Conservation (phyloP, 108 stramenopile species). For the Pelagomonas calceolata region DNA sequence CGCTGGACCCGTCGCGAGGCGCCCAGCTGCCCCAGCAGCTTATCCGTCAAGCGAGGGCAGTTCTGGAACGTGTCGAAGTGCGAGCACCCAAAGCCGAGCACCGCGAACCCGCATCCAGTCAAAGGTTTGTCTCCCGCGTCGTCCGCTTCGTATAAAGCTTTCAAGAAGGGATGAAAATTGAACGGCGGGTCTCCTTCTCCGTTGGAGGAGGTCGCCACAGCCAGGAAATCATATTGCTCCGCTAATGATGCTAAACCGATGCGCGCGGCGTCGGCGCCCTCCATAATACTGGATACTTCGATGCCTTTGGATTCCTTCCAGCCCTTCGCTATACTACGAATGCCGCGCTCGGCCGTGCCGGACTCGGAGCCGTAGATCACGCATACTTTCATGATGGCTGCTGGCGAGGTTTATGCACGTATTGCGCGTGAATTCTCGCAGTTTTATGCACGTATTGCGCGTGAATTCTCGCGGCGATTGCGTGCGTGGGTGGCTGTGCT, state of each 20-base stretch:
- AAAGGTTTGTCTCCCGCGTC: background rate
- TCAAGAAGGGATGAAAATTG: background rate
- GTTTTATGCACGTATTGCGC: no score
- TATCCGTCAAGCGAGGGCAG: conserved; percentile 5
- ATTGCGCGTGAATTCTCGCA: no score
- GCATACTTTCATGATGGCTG: background rate
- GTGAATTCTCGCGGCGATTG: no score
- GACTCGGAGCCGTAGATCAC: conserved; percentile 2
- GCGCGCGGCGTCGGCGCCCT: background rate
- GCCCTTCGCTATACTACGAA: background rate
- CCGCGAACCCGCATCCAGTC: background rate
- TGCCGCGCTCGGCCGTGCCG: background rate
- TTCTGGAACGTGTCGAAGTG: conserved; percentile 3
- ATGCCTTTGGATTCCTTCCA: background rate
- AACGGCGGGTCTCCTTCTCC: conserved; percentile 1
- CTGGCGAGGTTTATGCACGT: no score
- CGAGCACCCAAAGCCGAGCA: conserved; percentile 1
- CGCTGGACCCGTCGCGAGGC: no score
- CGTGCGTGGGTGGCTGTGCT: no score
- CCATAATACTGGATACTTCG: background rate
- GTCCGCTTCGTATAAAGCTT: background rate
- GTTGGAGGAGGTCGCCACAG: background rate
- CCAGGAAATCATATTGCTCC: background rate
- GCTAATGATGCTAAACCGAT: background rate
- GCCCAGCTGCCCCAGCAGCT: conserved; percentile 1